These are phyloP conservation scores for Fusarium brachygibbosum DNA, from an alignment of 2,329 filamentous ascomycete genomes.

Conservation along the genomic window DNA sequence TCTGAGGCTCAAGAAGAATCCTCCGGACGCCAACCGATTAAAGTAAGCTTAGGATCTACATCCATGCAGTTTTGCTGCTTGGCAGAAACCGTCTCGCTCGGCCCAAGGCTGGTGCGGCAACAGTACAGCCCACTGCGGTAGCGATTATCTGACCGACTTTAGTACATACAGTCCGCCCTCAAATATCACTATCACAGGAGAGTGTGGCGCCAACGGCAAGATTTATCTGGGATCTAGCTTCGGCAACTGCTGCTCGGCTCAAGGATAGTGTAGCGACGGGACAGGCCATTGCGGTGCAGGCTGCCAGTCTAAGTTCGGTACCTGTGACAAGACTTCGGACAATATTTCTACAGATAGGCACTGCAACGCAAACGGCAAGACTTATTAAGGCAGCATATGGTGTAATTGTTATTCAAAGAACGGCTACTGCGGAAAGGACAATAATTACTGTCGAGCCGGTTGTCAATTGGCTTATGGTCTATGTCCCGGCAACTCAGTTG, in stretches of 20 bases:
- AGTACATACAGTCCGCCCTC: constrained; percentile 5
- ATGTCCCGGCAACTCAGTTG: neutral
- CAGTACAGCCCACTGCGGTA: constrained; percentile 12
- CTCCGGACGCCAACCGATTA: too few species aligned
- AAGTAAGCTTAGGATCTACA: too few species aligned
- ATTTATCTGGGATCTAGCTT: constrained; percentile 3
- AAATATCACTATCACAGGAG: constrained; percentile 4
- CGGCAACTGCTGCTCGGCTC: constrained; percentile 1
- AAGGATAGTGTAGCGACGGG: neutral
- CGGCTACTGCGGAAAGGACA: neutral
- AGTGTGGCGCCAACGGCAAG: constrained; percentile 16
- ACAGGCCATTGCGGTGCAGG: neutral
- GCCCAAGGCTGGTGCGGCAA: constrained; percentile 14
- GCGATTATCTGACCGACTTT: neutral
- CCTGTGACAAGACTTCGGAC: neutral
- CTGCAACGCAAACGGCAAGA: constrained; percentile 10
- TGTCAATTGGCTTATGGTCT: constrained; percentile 9
- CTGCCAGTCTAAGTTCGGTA: constrained; percentile 4
- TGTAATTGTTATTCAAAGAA: neutral
- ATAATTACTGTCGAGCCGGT: neutral
- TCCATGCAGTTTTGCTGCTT: too few species aligned
- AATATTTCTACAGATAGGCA: neutral
- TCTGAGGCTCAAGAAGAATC: too few species aligned
- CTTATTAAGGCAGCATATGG: neutral
- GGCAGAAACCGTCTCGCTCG: neutral